Base-by-base conservation (phyloP, 768 basidiomycete species). In the Mycena belliarum region DNA sequence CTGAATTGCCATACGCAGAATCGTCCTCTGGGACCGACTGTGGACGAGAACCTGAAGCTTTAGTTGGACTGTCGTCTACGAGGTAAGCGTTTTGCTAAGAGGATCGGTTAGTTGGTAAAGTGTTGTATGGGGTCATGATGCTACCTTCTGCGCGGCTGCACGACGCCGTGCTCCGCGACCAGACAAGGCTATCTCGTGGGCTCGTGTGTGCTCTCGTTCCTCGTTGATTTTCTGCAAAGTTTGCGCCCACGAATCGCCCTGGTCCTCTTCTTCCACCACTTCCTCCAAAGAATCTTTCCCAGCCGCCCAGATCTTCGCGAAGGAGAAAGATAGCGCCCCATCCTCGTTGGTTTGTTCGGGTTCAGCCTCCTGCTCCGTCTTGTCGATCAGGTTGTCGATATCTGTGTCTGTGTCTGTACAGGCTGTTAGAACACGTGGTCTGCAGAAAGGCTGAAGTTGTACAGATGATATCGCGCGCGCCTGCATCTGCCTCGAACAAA, bases 251-350 rank as follows among this genome's bases (percentile, higher is more conserved):
- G 92, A 91, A 69, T 93, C 88, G 28, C 75, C 79, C 52, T 86
- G 79, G 44, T 84, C 85, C 4, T 77, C 65, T 7, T 74, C 77
- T 44, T 89, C 89, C 32, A 74, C 78, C 21, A 92, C 68, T 16
- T 91, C 89, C 67, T 88, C 89, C 46, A 91, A 71, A 3, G 75
- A 66, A 52, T 88, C 88, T 67, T 89, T 88, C 58, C 89, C 85
- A 23, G 89, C 85, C 1, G 88, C 84, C 95, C 95, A 98, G 41
- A 98, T 82, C 70, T 95, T 95, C 12, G 95, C 94, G 66, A 95
- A 96, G 7, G 83, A 83, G 69, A 98, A 97, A 10, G 83, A 76
- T 28, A 86, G 70, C 35, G 78, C 76, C n/a, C 80, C 73, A 44
- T 82, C 80, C 55, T 79, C 81, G 6, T 76, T 68, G 20, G 72